Percentiles rank a stretch among this genome's conserved stretches.
Conservation (phyloP, 495 filamentous ascomycete genomes). For the Penicillium simplicissimum region DNA sequence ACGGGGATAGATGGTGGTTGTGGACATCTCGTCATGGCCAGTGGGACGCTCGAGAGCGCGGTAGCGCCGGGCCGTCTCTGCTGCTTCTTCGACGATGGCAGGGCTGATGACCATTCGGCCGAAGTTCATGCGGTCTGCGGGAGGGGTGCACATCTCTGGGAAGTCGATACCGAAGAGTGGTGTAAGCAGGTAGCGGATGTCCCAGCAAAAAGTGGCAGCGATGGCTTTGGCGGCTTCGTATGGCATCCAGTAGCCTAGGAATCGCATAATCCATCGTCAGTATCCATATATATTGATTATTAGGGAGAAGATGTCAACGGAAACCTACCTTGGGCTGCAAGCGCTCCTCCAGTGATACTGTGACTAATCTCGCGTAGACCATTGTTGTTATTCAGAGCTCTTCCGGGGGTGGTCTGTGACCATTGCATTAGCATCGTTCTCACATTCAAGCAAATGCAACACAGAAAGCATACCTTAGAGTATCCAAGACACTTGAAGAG, state of each 20-base stretch:
- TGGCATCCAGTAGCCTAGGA: conserved; percentile 95
- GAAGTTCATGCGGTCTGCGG: conserved; percentile 55
- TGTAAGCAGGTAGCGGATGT: conserved; percentile 79
- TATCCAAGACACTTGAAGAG: conserved; percentile 91
- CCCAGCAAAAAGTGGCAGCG: conserved; percentile 82
- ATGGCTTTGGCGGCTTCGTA: conserved; percentile 80
- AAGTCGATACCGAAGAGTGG: conserved; percentile 87
- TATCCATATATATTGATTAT: neutral
- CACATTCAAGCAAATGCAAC: neutral
- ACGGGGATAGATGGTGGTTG: neutral
- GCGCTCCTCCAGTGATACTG: conserved; percentile 90
- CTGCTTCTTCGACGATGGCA: conserved; percentile 57
- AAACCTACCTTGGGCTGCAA: conserved; percentile 79
- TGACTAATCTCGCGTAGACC: conserved; percentile 84
- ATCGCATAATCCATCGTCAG: neutral
- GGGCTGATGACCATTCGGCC: conserved; percentile 68
- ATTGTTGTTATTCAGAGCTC: conserved; percentile 74
- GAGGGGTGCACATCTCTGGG: conserved; percentile 65
- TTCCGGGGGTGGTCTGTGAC: conserved; percentile 75
- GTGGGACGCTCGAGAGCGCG: conserved; percentile 33
- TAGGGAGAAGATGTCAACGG: neutral
- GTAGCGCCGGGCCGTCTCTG: conserved; percentile 52
- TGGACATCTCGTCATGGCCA: neutral
- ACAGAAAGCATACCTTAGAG: conserved; percentile 65
- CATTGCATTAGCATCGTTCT: conserved; percentile 14